Conservation (phyloP, 768 basidiomycete species). For the Phlebiopsis flavidoalba region DNA sequence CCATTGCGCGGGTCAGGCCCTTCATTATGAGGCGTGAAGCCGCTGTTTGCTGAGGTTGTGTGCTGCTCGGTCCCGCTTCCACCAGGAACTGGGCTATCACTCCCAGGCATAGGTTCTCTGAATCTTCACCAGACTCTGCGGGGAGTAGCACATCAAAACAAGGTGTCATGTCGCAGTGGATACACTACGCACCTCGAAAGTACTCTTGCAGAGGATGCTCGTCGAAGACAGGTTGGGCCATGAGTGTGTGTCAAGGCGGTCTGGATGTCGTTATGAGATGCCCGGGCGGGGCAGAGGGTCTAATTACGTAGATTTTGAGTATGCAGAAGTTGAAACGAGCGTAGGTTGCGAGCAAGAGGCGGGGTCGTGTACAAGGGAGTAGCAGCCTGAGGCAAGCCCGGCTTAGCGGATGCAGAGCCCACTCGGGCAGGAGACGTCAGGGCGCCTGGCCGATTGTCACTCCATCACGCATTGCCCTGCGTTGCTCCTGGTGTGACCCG, state of each 20-base stretch:
- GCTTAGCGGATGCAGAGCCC: neutral
- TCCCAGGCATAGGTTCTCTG: conserved; percentile 55
- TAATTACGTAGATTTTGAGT: neutral
- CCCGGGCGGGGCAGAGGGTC: neutral
- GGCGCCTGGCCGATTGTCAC: neutral
- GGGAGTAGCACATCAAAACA: conserved; percentile 10
- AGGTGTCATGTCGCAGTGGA: neutral
- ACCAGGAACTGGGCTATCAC: conserved; percentile 31
- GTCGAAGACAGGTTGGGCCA: conserved; percentile 78
- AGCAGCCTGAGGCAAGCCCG: neutral
- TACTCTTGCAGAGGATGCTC: conserved; percentile 75
- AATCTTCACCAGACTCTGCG: conserved; percentile 55
- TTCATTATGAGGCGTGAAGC: conserved; percentile 10
- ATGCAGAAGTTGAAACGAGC: conserved; percentile 1
- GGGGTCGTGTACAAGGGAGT: neutral
- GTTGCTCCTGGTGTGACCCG: neutral
- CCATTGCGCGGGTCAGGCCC: conserved; percentile 13
- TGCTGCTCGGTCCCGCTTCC: conserved; percentile 29
- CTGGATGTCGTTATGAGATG: neutral
- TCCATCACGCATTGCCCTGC: neutral
- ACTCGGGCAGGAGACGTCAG: neutral
- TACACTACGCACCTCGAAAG: conserved; percentile 48
- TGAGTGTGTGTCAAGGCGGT: conserved; percentile 22
- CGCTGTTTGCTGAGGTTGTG: conserved; percentile 3
- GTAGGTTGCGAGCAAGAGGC: neutral